Conservation (phyloP, 805 yeast genomes). For the Vanderwaltozyma yarrowii region DNA sequence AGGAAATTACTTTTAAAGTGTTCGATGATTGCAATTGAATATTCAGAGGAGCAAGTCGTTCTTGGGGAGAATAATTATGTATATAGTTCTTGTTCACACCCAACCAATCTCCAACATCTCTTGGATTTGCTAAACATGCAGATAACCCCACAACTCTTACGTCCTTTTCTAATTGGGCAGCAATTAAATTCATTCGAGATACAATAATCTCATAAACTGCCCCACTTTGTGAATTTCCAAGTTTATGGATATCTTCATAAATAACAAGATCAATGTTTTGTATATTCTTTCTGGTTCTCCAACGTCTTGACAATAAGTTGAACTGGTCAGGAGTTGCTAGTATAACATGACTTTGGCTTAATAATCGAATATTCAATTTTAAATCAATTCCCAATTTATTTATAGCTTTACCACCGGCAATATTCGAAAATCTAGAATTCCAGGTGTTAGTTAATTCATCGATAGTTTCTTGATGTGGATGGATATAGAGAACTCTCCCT, state of each 20-base stretch:
- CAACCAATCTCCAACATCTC: slow-evolving; percentile 80
- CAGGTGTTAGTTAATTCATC: slow-evolving; percentile 41
- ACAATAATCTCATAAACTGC: slow-evolving; percentile 58
- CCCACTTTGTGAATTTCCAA: slow-evolving; percentile 52
- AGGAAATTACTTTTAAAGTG: slow-evolving; percentile 30
- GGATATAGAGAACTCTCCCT: slow-evolving; percentile 66
- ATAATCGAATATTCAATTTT: slow-evolving; percentile 40
- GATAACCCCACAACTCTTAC: slow-evolving; percentile 62
- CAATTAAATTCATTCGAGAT: slow-evolving; percentile 61
- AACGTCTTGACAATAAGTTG: slow-evolving; percentile 61
- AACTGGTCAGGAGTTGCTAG: slow-evolving; percentile 75
- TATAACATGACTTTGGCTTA: slow-evolving; percentile 55
- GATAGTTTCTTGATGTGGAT: slow-evolving; percentile 48
- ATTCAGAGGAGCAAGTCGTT: slow-evolving; percentile 45
- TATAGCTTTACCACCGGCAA: slow-evolving; percentile 51
- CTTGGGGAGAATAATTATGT: slow-evolving; percentile 61
- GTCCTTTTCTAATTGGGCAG: slow-evolving; percentile 48
- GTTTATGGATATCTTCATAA: slow-evolving; percentile 60
- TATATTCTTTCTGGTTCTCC: slow-evolving; percentile 70
- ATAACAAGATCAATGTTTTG: slow-evolving; percentile 59
- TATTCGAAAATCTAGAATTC: slow-evolving; percentile 36
- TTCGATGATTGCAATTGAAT: slow-evolving; percentile 44
- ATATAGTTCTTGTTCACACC: slow-evolving; percentile 53
- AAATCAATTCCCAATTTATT: slow-evolving; percentile 45
- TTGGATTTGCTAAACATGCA: slow-evolving; percentile 60